Evolutionary conservation across 2,329 filamentous ascomycete species (phyloP).

Genomic region (Laburnicola sp.): DNA sequence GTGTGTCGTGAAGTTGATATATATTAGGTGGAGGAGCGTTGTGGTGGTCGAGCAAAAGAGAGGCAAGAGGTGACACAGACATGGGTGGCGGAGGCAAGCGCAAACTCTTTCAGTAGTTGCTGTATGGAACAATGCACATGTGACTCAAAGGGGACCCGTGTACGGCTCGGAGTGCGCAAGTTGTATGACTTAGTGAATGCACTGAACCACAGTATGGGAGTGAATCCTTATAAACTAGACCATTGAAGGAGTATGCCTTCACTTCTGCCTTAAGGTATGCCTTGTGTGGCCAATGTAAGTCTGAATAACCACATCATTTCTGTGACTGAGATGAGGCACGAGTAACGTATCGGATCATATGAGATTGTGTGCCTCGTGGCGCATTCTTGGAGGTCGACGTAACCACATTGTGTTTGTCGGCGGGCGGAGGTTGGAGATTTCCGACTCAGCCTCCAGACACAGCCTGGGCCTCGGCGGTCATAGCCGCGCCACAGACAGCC

Average conservation of each 20-base stretch:
- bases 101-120: slow-evolving; percentile 5
- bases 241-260: not conserved
- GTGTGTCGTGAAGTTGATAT: not conserved
- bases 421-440: not conserved
- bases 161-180: not conserved
- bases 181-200: not conserved
- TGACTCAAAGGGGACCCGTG: not conserved
- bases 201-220: not conserved
- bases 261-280: slow-evolving; percentile 3
- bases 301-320: not conserved
- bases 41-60: not conserved
- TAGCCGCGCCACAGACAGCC: not conserved
- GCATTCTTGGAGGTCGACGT: not conserved
- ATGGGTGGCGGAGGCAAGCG: slow-evolving; percentile 13
- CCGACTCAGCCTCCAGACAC: not conserved
- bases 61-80: slow-evolving; percentile 15
- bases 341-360: not conserved
- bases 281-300: slow-evolving; percentile 1
- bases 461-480: not conserved
- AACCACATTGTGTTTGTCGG: not conserved
- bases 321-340: slow-evolving; percentile 4
- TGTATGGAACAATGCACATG: not conserved
- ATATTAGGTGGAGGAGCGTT: not conserved
- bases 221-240: not conserved
- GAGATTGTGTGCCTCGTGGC: not conserved